Base-by-base conservation (phyloP, 2,329 filamentous ascomycete genomes). In the Colletotrichum sp. region DNA sequence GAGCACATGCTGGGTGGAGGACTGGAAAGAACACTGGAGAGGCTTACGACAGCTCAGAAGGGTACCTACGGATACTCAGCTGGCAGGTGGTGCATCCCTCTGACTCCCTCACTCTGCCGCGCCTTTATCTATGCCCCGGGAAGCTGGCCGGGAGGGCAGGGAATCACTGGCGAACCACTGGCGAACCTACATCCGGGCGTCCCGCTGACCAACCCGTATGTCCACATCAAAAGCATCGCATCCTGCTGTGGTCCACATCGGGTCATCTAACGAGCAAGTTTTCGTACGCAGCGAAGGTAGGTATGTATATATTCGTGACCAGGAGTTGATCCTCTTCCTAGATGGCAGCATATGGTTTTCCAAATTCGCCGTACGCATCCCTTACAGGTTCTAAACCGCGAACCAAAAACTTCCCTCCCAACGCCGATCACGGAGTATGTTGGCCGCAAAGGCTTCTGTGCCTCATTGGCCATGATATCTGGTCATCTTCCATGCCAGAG, bases 301-400 rank as follows among this genome's bases (percentile, higher is more conserved):
- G 44, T 59, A 68, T 34, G 64, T 76, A 52, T 73, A 64, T 73
- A 68, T 76, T 73, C 63, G 63, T 76, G 44, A 68, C 13, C 57
- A 68, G 15, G 26, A 62, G 71, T 63, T 57, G 44, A 68, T 65
- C 28, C 55, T 49, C 32, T 62, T 63, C 55, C 12, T 64, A 72
- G 55, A 55, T 75, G 72, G 63, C 63, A 63, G 36, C 62, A 64
- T n/a, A 34, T 64, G 44, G 9, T 49, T 67, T 72, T 63, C 55
- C 72, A 72, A 75, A 75, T 68, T 75, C 57, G 70, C 44, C 63
- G 21, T 44, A 10, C 44, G 39, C 26, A 67, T 59, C 52, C 57
- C 26, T 65, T 44, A 39, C 6, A 44, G 57, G 72, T 68, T 52
- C 63, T 39, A 4, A 57, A 55, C 28, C 26, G 70, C 44, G 39